phyloP scores from a whole-genome alignment of 768 basidiomycete species.

The Mycena polygramma region DNA sequence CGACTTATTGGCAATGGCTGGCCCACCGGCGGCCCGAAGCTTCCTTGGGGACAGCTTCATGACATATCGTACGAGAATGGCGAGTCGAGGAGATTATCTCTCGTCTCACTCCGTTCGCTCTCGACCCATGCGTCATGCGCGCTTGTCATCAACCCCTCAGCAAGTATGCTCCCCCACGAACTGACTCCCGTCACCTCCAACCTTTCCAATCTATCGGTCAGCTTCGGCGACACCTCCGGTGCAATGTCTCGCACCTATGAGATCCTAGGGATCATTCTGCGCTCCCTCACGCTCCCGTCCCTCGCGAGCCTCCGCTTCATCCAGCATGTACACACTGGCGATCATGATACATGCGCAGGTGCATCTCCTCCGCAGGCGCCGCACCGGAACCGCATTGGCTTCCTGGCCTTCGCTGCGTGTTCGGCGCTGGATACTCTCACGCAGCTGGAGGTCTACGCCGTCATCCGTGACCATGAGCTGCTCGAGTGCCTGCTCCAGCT shows the following conservation, averaged over 20 bases:
- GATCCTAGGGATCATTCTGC: background rate
- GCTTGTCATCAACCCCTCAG: background rate
- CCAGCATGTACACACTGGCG: no score
- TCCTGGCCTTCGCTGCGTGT: background rate
- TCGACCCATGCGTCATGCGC: background rate
- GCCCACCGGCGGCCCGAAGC: background rate
- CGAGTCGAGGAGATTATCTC: background rate
- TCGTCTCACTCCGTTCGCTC: background rate
- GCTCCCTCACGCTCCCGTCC: background rate
- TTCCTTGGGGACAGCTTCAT: conserved; percentile 13
- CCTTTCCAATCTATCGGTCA: background rate
- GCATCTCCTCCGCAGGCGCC: background rate
- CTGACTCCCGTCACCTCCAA: background rate
- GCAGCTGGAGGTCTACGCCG: background rate
- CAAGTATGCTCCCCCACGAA: background rate
- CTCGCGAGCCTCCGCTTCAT: background rate
- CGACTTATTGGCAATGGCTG: background rate
- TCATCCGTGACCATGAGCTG: conserved; percentile 2
- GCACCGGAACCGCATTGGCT: background rate
- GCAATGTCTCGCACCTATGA: background rate
- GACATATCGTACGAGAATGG: background rate
- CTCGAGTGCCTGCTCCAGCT: background rate
- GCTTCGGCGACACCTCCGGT: background rate
- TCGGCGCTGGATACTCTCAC: conserved; percentile 4
- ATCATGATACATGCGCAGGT: no score